A percentile compares a stretch with the other conserved stretches of the same genome.
These are phyloP conservation scores for Termitomyces sp. DNA, from an alignment of 768 basidiomycete genomes.

Conservation along the genomic window DNA sequence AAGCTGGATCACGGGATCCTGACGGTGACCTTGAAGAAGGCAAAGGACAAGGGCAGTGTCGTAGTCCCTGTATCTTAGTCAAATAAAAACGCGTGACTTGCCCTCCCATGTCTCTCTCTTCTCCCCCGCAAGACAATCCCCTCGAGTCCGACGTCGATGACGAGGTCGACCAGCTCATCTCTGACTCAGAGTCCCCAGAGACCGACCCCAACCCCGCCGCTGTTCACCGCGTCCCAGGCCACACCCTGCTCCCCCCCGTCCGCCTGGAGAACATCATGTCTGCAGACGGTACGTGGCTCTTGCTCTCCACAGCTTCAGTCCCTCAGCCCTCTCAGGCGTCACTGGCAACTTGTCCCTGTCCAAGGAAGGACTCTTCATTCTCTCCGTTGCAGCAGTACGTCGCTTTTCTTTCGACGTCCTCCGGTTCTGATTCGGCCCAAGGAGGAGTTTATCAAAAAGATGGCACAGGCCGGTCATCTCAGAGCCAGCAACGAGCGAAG, in stretches of 20 bases:
- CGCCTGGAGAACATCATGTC: conserved; percentile 75
- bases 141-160: conserved; percentile 45
- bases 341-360: conserved; percentile 63
- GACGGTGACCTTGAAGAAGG: conserved; percentile 54
- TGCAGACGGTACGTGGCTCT: conserved; percentile 54
- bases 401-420: neutral
- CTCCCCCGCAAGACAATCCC: neutral
- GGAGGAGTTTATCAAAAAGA: conserved; percentile 84
- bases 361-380: conserved; percentile 68
- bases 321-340: conserved; percentile 35
- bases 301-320: conserved; percentile 5
- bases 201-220: conserved; percentile 21
- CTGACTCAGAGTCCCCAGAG: conserved; percentile 43
- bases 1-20: conserved; percentile 68
- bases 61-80: conserved; percentile 34
- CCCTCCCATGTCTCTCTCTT: too few species aligned
- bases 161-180: conserved; percentile 64
- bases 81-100: too few species aligned
- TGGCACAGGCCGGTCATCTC: conserved; percentile 64
- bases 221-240: conserved; percentile 52
- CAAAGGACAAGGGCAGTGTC: conserved; percentile 51
- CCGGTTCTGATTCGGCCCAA: conserved; percentile 23
- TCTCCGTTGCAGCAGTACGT: conserved; percentile 73
- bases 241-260: conserved; percentile 59
- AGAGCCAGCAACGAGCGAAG: conserved; percentile 58